phyloP scores from a whole-genome alignment of 257 asterid genomes.

The Solanum gandarillasii region DNA sequence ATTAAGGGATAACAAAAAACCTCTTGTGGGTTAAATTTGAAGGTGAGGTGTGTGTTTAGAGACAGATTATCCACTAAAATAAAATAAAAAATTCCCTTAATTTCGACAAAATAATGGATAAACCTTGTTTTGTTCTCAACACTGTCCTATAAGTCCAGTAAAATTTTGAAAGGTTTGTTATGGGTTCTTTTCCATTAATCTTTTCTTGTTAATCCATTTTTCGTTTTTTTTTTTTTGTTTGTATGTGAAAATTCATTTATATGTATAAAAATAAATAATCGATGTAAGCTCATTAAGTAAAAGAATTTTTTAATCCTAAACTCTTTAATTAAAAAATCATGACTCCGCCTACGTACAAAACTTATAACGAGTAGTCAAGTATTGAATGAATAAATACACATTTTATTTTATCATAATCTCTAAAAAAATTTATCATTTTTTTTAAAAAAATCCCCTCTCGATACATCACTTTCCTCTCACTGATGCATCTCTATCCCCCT shows the following conservation, averaged over 20 bases:
- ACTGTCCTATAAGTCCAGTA: neutral
- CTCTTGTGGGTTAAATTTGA: neutral
- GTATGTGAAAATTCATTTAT: neutral
- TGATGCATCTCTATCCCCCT: neutral
- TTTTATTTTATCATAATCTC: no score
- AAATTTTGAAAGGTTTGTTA: neutral
- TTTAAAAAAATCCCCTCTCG: no score
- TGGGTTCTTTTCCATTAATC: neutral
- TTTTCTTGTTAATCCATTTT: neutral
- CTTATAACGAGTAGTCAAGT: neutral
- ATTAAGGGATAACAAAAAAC: neutral
- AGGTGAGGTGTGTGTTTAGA: neutral
- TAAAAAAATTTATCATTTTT: no score
- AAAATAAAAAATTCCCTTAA: neutral
- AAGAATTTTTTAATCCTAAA: neutral
- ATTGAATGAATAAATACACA: neutral
- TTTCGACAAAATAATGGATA: neutral
- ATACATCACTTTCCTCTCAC: no score
- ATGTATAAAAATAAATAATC: neutral
- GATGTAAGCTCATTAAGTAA: neutral
- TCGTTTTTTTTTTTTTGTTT: neutral
- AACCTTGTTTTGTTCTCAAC: neutral
- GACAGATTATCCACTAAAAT: neutral
- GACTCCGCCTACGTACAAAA: neutral
- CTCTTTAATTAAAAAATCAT: neutral